Conservation (phyloP, 331 rosid species). For the Spiraea crenata region DNA sequence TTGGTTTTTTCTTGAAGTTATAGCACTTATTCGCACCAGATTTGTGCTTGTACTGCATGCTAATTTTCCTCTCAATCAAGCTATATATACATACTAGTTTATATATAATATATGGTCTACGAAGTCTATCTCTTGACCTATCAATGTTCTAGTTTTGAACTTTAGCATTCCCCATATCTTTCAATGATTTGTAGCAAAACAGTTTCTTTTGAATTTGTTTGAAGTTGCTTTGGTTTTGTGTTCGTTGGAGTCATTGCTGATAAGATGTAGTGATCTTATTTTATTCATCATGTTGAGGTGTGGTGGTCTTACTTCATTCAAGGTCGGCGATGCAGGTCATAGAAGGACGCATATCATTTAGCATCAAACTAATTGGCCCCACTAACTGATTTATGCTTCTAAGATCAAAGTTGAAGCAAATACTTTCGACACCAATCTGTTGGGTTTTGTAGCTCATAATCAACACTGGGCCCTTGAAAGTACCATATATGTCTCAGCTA, state of each 20-base stretch:
- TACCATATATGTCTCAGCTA: conserved; percentile 11
- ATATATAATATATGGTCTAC: no score
- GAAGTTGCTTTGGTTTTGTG: no score
- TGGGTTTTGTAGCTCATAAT: conserved; percentile 10
- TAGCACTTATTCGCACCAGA: no score
- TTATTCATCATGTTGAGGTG: background rate
- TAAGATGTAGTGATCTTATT: background rate
- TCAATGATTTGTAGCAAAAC: no score
- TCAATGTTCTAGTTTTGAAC: background rate
- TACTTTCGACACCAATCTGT: conserved; percentile 8
- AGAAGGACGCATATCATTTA: conserved; percentile 7
- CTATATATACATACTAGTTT: no score
- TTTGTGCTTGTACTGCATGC: background rate
- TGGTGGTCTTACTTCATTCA: conserved; percentile 17
- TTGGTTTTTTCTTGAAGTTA: no score
- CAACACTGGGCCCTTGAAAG: conserved; percentile 8
- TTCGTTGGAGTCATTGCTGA: background rate
- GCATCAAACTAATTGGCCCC: conserved; percentile 11
- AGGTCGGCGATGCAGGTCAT: background rate
- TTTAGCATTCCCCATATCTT: no score
- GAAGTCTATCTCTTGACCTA: background rate
- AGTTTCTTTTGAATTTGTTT: no score
- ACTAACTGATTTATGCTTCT: conserved; percentile 6
- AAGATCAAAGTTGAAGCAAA: conserved; percentile 2
- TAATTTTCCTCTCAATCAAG: background rate